Evolutionary conservation across 2,329 filamentous ascomycete species (phyloP).

Genomic region (Fusarium udum): DNA sequence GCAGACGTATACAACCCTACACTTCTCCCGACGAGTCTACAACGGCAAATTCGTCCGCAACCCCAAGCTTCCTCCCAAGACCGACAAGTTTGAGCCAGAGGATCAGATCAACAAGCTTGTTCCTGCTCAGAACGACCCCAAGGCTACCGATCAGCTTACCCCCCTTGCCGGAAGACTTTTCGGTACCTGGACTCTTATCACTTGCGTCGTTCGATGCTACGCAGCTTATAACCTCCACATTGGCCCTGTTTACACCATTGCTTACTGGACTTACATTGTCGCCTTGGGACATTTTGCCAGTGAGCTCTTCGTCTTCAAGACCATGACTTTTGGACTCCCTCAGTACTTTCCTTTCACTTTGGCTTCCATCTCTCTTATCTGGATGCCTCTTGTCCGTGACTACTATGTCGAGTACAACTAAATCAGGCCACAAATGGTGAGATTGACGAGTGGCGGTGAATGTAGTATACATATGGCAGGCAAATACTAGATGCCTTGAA

Average conservation of each 20-base stretch:
- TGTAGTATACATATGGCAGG: neutral
- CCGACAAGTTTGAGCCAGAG: slow-evolving; percentile 58
- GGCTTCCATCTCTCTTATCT: slow-evolving; percentile 61
- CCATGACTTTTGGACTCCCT: slow-evolving; percentile 69
- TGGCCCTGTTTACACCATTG: slow-evolving; percentile 79
- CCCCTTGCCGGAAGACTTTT: slow-evolving; percentile 82
- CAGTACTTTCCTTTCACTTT: slow-evolving; percentile 66
- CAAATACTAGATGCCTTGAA: neutral
- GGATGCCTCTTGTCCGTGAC: slow-evolving; percentile 74
- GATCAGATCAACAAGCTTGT: slow-evolving; percentile 64
- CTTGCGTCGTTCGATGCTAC: slow-evolving; percentile 80
- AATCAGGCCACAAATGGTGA: neutral
- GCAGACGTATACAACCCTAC: slow-evolving; percentile 82
- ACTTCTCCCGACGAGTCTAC: slow-evolving; percentile 90
- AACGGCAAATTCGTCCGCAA: slow-evolving; percentile 69
- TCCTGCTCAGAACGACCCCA: slow-evolving; percentile 55
- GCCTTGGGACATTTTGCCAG: slow-evolving; percentile 81
- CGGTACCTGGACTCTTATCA: slow-evolving; percentile 87
- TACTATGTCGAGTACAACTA: slow-evolving; percentile 68
- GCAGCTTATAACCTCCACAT: slow-evolving; percentile 84
- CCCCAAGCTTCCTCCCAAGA: slow-evolving; percentile 53
- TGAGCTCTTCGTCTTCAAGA: slow-evolving; percentile 84
- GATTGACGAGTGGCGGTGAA: neutral
- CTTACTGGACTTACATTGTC: slow-evolving; percentile 82
- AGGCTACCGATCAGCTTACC: slow-evolving; percentile 70